Base-by-base conservation (phyloP, 2,329 filamentous ascomycete genomes). In the Xylariaceae sp. region DNA sequence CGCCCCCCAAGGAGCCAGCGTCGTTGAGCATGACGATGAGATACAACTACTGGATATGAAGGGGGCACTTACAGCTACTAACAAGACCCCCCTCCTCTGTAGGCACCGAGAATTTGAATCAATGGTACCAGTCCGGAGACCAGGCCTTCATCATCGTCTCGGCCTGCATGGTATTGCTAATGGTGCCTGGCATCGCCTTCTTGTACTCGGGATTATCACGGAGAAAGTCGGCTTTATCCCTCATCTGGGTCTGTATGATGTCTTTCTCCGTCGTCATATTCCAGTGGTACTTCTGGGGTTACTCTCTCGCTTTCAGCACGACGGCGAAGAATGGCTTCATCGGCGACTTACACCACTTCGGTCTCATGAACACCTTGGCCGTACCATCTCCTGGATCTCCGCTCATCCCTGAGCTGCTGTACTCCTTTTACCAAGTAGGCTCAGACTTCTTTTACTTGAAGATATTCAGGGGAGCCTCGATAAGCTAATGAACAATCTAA, bases 211-310 rank as follows among this genome's bases (percentile, higher is more conserved):
- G 94, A 67, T 88, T 97, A 66, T 93, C 94, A n/a, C 88, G 94
- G 66, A 86, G 94, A 81, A 99, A 99, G 80, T 97, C 94, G 4
- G 94, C 94, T 35, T 83, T 99, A 49, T 96, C 92, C 65, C 88
- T 97, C 81, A 94, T 99, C 71, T 97, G 92, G 91, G 92, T 93
- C 11, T 92, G 89, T 77, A 95, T 99, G 90, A 93, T 89, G 74
- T 94, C 92, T 51, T 89, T 89, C 73, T 92, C 90, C 52, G 87
- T 97, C 72, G 82, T 97, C 73, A 88, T 90, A 58, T 97, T 99
- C 80, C 94, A 99, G 78, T 99, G 94, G 94, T 97, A 97, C 72
- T 97, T 99, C 75, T 97, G 94, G 93, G 94, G 94, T 44, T 99
- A 96, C 76, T 96, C 93, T 11, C 81, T 99, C 62, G 92, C 93